phyloP scores from a whole-genome alignment of 2,329 filamentous ascomycete genomes.

The Sporothrix brunneoviolacea region DNA sequence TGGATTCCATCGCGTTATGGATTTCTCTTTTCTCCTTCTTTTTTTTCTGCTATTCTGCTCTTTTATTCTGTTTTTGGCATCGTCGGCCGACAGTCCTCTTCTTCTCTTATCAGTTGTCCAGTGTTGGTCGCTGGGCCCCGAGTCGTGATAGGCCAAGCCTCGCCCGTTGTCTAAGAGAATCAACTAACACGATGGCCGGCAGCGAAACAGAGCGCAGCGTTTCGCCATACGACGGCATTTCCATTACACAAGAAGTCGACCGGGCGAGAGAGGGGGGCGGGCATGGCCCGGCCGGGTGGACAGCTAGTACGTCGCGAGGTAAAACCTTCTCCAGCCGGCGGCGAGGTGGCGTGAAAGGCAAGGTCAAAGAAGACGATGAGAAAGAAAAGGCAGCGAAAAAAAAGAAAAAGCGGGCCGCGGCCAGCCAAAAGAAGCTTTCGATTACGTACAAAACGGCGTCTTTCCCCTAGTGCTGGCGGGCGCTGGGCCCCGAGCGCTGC shows the following conservation, averaged over 20 bases:
- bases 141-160: constrained; percentile 18
- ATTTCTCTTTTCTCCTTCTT: constrained; percentile 16
- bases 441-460: constrained; percentile 12
- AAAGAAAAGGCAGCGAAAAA: neutral
- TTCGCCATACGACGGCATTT: neutral
- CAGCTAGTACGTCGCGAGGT: too few species aligned
- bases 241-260: constrained; percentile 14
- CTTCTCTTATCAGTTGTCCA: constrained; percentile 2
- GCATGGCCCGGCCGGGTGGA: too few species aligned
- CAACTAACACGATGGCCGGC: constrained; percentile 14
- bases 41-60: too few species aligned
- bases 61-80: too few species aligned
- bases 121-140: constrained; percentile 4
- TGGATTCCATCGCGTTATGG: constrained; percentile 17
- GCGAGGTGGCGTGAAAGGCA: too few species aligned
- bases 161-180: constrained; percentile 16
- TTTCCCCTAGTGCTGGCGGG: too few species aligned
- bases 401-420: constrained; percentile 6
- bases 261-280: too few species aligned
- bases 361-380: neutral
- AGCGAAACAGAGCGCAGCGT: constrained; percentile 12
- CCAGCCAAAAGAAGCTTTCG: neutral
- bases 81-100: neutral
- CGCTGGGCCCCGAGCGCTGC: too few species aligned
- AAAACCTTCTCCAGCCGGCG: neutral